Base-by-base conservation (phyloP, 1,284 basidiomycete genomes). In the Tylopilus sp. region DNA sequence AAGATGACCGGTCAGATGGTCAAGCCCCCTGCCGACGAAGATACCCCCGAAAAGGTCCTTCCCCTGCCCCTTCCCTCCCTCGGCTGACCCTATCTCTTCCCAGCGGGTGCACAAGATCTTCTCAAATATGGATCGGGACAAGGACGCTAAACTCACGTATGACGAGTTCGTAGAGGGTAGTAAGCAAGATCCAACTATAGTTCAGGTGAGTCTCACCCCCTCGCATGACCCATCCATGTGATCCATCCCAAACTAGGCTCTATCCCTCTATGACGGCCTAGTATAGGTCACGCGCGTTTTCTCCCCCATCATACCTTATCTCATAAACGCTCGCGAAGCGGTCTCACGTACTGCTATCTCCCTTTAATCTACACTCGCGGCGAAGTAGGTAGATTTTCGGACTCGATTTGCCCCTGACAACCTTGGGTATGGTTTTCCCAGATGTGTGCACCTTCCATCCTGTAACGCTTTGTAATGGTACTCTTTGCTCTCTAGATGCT, bases 1-100 rank as follows among this genome's bases (percentile, higher is more conserved):
- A 97, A 97, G 88, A 98, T 98, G 96, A 97, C 96, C 6, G 97
- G 98, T 18, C 94, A 98, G 80, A 99, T 99, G 97, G 97, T 99
- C 74, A 97, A 97, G 79, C 89, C 99, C 33, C 97, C 98, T 22
- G 87, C 92, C 58, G 98, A 99, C 79, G 98, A 99, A 82, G 96
- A 99, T 83, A 99, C 98, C 24, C 98, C 98, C 2, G 96, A 99
- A 82, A 99, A 99, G 93, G 96, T 92, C 70, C 57, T 61, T 38
- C 62, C 62, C 61, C 39, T 57, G 53, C 52, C 51, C 52, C 47
- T 57, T 58, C 63, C 47, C 47, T 18, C 53, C 55, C 57, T 57
- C 58, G 49, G 55, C 68, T 71, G 62, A 72, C 63, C 33, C 62
- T 60, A 66, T 58, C 58, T 10, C 36, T 62, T 55, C 64, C 26